Conservation (phyloP, 306 rosid species). For the Cyamopsis tetragonoloba region DNA sequence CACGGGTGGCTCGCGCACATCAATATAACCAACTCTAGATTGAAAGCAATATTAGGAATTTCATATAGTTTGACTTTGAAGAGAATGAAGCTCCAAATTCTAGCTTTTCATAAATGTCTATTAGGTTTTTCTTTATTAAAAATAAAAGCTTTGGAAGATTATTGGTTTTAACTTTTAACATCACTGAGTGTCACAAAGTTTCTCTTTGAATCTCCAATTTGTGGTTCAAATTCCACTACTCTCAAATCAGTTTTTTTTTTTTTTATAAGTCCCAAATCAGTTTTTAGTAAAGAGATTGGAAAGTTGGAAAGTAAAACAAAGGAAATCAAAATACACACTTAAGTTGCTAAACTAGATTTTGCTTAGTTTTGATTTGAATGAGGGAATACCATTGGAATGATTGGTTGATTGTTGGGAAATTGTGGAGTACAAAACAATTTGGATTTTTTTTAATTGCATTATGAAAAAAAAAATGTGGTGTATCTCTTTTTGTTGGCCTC, state of each 20-base stretch:
- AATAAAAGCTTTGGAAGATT: too few species aligned
- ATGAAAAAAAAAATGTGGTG: constrained; percentile 25
- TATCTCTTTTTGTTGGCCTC: constrained; percentile 14
- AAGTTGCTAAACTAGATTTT: background rate
- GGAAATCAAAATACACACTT: background rate
- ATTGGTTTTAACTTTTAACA: too few species aligned
- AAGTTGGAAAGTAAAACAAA: too few species aligned
- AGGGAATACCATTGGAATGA: constrained; percentile 14
- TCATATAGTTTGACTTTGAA: too few species aligned
- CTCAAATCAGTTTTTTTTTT: too few species aligned
- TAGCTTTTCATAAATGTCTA: too few species aligned
- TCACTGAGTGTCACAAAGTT: background rate
- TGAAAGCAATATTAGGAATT: too few species aligned
- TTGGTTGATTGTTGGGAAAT: background rate
- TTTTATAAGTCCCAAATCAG: background rate
- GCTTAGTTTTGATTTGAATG: constrained; percentile 14
- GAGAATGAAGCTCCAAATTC: too few species aligned
- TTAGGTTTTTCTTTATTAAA: too few species aligned
- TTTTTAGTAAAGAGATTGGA: background rate
- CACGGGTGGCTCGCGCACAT: too few species aligned
- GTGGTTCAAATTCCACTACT: too few species aligned
- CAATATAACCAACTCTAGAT: too few species aligned
- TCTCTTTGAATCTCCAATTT: background rate
- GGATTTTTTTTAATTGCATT: background rate
- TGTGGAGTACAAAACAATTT: background rate